Conservation (phyloP, 2,329 filamentous ascomycete species). For the Monosporascus sp. region DNA sequence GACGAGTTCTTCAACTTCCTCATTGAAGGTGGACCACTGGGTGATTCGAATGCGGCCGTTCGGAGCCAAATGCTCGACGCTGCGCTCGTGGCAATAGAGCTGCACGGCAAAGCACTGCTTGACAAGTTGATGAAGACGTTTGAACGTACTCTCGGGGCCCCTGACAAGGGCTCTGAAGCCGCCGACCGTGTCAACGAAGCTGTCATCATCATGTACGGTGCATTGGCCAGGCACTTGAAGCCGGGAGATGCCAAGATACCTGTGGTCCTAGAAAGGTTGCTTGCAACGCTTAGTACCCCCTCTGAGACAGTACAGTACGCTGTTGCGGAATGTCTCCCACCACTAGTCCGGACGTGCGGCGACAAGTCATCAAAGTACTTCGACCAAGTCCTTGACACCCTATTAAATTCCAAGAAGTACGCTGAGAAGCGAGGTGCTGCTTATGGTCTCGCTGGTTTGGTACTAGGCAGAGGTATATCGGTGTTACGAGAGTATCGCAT, state of each 20-base stretch:
- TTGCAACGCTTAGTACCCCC: constrained; percentile 85
- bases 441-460: constrained; percentile 87
- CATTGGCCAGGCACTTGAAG: constrained; percentile 80
- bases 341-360: constrained; percentile 75
- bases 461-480: constrained; percentile 79
- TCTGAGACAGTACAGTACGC: constrained; percentile 97
- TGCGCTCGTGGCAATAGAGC: constrained; percentile 72
- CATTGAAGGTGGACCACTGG: constrained; percentile 80
- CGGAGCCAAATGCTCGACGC: constrained; percentile 89
- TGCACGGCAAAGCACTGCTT: constrained; percentile 75
- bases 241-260: constrained; percentile 82
- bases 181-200: constrained; percentile 93
- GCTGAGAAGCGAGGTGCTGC: constrained; percentile 89
- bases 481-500: constrained; percentile 81
- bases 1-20: constrained; percentile 79
- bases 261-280: constrained; percentile 77
- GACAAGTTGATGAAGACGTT: constrained; percentile 91
- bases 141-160: constrained; percentile 78
- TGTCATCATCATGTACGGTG: constrained; percentile 95
- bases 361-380: constrained; percentile 77
- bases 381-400: constrained; percentile 69
- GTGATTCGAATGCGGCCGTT: constrained; percentile 72
- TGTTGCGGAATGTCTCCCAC: constrained; percentile 88
- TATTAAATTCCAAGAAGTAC: constrained; percentile 87
- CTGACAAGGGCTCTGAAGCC: constrained; percentile 73